phyloP scores from a whole-genome alignment of 2,329 filamentous ascomycete genomes.

The Fusarium succisae region DNA sequence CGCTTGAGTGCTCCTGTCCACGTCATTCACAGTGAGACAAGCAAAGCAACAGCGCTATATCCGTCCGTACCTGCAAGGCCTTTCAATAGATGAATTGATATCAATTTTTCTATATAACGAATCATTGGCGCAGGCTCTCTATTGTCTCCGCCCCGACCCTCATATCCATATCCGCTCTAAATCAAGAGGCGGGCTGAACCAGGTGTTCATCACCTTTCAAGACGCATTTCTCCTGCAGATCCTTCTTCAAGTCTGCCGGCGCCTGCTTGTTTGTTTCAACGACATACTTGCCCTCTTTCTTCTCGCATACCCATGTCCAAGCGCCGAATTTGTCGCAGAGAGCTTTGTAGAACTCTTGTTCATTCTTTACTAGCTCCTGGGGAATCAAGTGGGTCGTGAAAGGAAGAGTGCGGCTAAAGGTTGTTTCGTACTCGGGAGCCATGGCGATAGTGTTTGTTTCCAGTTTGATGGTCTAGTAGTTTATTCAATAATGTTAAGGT shows the following conservation, averaged over 20 bases:
- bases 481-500: background rate
- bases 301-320: background rate
- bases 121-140: background rate
- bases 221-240: background rate
- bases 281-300: background rate
- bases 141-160: background rate
- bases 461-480: background rate
- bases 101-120: fast-evolving
- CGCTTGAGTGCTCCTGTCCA: background rate
- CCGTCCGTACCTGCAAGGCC: too few relatives aligned
- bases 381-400: background rate
- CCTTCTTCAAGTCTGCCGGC: background rate
- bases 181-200: background rate
- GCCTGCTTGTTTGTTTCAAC: background rate
- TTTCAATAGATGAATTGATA: background rate
- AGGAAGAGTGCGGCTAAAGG: background rate
- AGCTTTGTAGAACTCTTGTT: background rate
- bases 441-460: background rate
- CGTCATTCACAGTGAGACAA: background rate
- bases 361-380: background rate
- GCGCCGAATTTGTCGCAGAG: background rate
- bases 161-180: too few relatives aligned
- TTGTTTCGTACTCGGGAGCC: background rate
- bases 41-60: background rate
- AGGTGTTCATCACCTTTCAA: background rate